These are phyloP conservation scores for Daldinia bambusicola DNA, from an alignment of 495 filamentous ascomycete species.

Conservation along the genomic window DNA sequence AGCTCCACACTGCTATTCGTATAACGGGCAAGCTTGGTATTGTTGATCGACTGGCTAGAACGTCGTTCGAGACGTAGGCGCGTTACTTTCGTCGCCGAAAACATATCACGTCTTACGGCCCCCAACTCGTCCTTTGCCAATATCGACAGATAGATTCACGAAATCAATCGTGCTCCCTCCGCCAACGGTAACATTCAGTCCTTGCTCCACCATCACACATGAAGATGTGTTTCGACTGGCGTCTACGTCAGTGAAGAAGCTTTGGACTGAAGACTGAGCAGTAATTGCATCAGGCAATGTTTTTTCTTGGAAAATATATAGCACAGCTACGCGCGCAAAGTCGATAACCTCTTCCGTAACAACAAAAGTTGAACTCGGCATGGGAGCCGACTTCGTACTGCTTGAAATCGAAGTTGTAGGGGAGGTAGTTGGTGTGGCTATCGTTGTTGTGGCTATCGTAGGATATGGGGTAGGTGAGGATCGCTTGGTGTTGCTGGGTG, in stretches of 20 bases:
- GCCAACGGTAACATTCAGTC: conserved; percentile 57
- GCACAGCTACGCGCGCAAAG: conserved; percentile 71
- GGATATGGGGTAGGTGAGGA: conserved; percentile 43
- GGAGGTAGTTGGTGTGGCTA: conserved; percentile 11
- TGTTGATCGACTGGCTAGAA: conserved; percentile 4
- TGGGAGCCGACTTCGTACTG: conserved; percentile 30
- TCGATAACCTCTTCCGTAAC: conserved; percentile 66
- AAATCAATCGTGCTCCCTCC: conserved; percentile 59
- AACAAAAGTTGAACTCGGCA: conserved; percentile 49
- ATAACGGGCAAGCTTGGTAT: conserved; percentile 7
- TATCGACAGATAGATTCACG: conserved; percentile 53
- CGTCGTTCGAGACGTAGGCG: conserved; percentile 13
- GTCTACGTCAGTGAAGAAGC: conserved; percentile 57
- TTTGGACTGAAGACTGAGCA: conserved; percentile 67
- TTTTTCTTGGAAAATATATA: conserved; percentile 70
- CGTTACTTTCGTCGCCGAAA: not conserved
- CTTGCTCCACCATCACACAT: conserved; percentile 42
- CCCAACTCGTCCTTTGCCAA: conserved; percentile 49
- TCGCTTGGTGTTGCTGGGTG: conserved; percentile 26
- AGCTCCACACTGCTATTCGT: conserved; percentile 26
- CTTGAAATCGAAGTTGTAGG: conserved; percentile 27
- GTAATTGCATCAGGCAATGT: conserved; percentile 61
- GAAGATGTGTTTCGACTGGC: conserved; percentile 37
- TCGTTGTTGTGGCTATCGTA: conserved; percentile 39
- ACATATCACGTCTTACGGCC: conserved; percentile 23